phyloP scores from a whole-genome alignment of 176 grass and related monocot genomes.

The Alopecurus myosuroides region DNA sequence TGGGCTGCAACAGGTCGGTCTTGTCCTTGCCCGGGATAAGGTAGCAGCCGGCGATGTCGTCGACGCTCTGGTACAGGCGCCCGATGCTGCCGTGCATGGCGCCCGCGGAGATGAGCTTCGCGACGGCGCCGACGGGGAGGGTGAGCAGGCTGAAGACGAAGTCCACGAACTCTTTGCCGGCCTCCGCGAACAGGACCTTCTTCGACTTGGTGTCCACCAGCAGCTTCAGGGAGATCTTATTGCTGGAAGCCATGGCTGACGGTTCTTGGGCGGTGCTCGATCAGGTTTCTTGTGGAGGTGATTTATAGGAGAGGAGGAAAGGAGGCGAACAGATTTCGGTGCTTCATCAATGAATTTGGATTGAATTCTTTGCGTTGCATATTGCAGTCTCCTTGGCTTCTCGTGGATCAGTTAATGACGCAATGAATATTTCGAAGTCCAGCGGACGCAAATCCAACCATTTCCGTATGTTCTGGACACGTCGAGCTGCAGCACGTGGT shows the following conservation, averaged over 20 bases:
- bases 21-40: background rate
- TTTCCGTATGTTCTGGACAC: too few relatives aligned
- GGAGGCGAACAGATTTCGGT: too few relatives aligned
- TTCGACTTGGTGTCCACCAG: slow-evolving; percentile 29
- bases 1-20: slow-evolving; percentile 21
- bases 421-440: too few relatives aligned
- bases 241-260: slow-evolving; percentile 12
- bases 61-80: slow-evolving; percentile 40
- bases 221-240: slow-evolving; percentile 36
- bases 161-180: slow-evolving; percentile 45
- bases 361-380: too few relatives aligned
- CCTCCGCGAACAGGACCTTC: slow-evolving; percentile 36
- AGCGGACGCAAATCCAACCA: too few relatives aligned
- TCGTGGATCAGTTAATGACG: too few relatives aligned
- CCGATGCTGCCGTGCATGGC: slow-evolving; percentile 31
- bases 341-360: too few relatives aligned
- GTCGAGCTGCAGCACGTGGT: too few relatives aligned
- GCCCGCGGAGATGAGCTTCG: slow-evolving; percentile 31
- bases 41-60: background rate
- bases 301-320: too few relatives aligned
- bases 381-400: too few relatives aligned
- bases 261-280: too few relatives aligned
- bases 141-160: slow-evolving; percentile 42
- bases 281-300: too few relatives aligned
- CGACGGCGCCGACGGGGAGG: slow-evolving; percentile 32